Evolutionary conservation across 176 grass and related monocot genomes (phyloP), one percentile per base, ranked within the genome.

Genomic region (Eragrostis curvula): DNA sequence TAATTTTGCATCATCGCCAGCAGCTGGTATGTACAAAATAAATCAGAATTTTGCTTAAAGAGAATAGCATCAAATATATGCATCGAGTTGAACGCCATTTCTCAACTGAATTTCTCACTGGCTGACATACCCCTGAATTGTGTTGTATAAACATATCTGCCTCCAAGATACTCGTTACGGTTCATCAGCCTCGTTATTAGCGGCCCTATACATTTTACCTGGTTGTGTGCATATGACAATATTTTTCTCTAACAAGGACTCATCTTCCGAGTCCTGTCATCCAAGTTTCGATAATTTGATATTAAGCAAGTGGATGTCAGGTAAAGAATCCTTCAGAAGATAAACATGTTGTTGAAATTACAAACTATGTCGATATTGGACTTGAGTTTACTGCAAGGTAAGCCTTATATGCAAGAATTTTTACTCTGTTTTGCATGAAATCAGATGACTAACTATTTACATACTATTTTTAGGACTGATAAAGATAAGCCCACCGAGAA

Each of bases 251-350:
- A 2, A 36, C 32, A 36, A 36, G 32, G 32, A 36, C 32, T 36
- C 32, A 36, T 68, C 29, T 76, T 85, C 68, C 57, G 44, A 45
- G 44, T 45, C 9, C 2, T 73, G 46, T 0, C 42, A 65, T 44
- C 30, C 40, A 59, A 70, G 39, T 84, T 75, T 75, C 8, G 0
- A 75, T 13, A 15, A n/a, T n/a, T n/a, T 66, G 60, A 77, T 64
- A 67, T 41, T 47, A 71, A 13, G 83, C 72, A 53, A 82, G 51
- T 75, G 14, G 76, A 10, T 56, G 15, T 48, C 79, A 94, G 92
- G 87, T 97, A 67, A 94, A 94, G 25, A 97, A 97, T 85, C 94
- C 94, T 66, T 94, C 94, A 83, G 94, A 97, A 82, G 76, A 81
- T 85, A 64, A 86, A 85, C 85, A 97, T 70, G 82, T 97, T 89